phyloP scores from a whole-genome alignment of 2,329 filamentous ascomycete genomes.

The Gnomoniopsis smithogilvyi region DNA sequence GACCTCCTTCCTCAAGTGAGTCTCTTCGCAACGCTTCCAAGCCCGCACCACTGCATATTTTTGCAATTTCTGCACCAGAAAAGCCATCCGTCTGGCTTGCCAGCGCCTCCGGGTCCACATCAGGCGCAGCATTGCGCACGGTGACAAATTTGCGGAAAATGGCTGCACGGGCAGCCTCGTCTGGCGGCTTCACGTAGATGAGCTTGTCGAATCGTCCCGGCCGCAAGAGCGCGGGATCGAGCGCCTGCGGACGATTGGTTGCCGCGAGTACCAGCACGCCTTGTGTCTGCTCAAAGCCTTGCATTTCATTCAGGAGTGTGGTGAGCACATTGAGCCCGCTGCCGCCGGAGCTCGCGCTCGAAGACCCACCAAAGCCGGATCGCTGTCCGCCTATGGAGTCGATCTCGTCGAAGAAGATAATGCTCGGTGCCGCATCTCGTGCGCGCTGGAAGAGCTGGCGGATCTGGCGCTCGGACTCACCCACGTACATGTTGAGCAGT shows the following conservation, averaged over 20 bases:
- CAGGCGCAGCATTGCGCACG: slow-evolving; percentile 54
- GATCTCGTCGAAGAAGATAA: slow-evolving; percentile 97
- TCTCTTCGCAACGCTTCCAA: slow-evolving; percentile 38
- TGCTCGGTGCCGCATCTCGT: slow-evolving; percentile 78
- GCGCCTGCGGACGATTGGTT: slow-evolving; percentile 82
- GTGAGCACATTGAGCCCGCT: slow-evolving; percentile 78
- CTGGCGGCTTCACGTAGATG: slow-evolving; percentile 82
- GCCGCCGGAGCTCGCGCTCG: slow-evolving; percentile 28
- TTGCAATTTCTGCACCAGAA: slow-evolving; percentile 78
- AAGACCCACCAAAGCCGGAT: slow-evolving; percentile 40
- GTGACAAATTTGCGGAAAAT: slow-evolving; percentile 69
- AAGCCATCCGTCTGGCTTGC: slow-evolving; percentile 69
- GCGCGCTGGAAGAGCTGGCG: slow-evolving; percentile 85
- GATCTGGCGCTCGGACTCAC: slow-evolving; percentile 84
- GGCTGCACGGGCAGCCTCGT: slow-evolving; percentile 67
- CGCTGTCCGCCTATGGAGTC: slow-evolving; percentile 71
- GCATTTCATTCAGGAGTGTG: slow-evolving; percentile 90
- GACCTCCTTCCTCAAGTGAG: slow-evolving; percentile 12
- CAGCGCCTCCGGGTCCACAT: slow-evolving; percentile 64
- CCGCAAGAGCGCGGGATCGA: slow-evolving; percentile 82
- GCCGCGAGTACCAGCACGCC: slow-evolving; percentile 86
- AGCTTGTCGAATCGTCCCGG: slow-evolving; percentile 82
- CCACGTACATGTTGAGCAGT: slow-evolving; percentile 94
- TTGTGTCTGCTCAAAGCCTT: slow-evolving; percentile 81
- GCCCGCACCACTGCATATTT: slow-evolving; percentile 45